A percentile compares a stretch with the other conserved stretches of the same genome.
These are phyloP conservation scores for Solanum hybrid DNA, from an alignment of 305 asterid species.

Conservation along the genomic window DNA sequence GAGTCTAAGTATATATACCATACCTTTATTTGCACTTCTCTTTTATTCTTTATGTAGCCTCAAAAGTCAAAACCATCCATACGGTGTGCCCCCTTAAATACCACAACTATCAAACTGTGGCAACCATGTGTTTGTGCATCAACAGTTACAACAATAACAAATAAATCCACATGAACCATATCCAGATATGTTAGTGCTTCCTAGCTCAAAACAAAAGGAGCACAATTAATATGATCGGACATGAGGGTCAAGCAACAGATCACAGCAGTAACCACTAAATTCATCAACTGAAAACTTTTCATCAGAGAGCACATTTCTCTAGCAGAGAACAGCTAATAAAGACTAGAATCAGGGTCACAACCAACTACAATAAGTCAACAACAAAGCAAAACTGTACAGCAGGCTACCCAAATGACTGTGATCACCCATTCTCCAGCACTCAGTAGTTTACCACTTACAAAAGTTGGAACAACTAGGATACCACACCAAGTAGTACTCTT, in stretches of 20 bases:
- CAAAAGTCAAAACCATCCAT: not conserved
- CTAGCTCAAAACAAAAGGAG: not conserved
- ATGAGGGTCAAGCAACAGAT: not conserved
- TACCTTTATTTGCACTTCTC: not conserved
- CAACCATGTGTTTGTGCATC: not conserved
- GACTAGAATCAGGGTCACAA: not conserved
- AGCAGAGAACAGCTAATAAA: not conserved
- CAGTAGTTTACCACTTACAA: not conserved
- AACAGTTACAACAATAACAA: not conserved
- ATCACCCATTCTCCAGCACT: not conserved
- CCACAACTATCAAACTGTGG: not conserved
- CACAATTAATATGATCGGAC: not conserved
- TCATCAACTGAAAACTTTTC: not conserved
- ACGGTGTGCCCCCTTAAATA: not conserved
- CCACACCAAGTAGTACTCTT: not conserved
- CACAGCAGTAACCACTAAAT: not conserved
- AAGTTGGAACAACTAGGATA: not conserved
- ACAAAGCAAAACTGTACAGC: not conserved
- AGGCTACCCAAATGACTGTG: not conserved
- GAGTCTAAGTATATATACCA: too few species aligned
- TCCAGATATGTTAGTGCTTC: not conserved
- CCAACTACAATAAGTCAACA: not conserved
- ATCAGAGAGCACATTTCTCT: not conserved
- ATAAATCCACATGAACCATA: not conserved
- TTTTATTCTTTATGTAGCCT: not conserved